Conservation (phyloP, 306 rosid species). For the Vigna unguiculata region DNA sequence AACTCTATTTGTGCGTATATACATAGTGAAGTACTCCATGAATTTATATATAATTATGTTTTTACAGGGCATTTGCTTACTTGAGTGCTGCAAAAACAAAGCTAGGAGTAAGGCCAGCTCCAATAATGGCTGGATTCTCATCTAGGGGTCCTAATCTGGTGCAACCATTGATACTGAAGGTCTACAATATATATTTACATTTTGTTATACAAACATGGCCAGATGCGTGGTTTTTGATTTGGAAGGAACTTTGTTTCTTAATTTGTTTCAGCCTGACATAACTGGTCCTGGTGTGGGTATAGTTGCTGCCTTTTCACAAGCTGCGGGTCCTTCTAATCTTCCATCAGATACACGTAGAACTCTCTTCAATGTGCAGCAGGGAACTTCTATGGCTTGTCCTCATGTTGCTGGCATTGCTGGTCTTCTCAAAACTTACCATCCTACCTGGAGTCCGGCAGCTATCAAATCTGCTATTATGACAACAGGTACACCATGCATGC, state of each 20-base stretch:
- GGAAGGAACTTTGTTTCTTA: not conserved
- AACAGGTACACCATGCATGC: conserved; percentile 43
- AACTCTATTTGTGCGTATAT: no score
- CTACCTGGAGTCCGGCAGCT: conserved; percentile 72
- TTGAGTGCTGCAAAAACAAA: conserved; percentile 47
- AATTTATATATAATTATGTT: not conserved
- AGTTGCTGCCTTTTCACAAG: conserved; percentile 56
- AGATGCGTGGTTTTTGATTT: no score
- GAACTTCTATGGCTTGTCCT: conserved; percentile 30
- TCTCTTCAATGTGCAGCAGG: conserved; percentile 23
- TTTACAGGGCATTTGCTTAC: conserved; percentile 51
- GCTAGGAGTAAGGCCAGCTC: conserved; percentile 54
- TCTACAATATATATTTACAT: not conserved
- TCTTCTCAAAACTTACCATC: conserved; percentile 61
- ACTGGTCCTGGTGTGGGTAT: conserved; percentile 59
- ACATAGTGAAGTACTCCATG: no score
- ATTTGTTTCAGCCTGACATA: not conserved
- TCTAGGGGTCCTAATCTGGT: conserved; percentile 66
- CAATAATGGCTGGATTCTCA: conserved; percentile 65
- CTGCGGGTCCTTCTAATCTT: conserved; percentile 21
- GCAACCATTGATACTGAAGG: conserved; percentile 63
- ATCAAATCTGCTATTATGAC: conserved; percentile 78
- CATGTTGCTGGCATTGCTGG: conserved; percentile 65
- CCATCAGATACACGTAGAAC: conserved; percentile 37
- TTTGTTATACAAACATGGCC: no score